Conservation (phyloP, 2,329 filamentous ascomycete genomes). For the Thielaviopsis punctulata region DNA sequence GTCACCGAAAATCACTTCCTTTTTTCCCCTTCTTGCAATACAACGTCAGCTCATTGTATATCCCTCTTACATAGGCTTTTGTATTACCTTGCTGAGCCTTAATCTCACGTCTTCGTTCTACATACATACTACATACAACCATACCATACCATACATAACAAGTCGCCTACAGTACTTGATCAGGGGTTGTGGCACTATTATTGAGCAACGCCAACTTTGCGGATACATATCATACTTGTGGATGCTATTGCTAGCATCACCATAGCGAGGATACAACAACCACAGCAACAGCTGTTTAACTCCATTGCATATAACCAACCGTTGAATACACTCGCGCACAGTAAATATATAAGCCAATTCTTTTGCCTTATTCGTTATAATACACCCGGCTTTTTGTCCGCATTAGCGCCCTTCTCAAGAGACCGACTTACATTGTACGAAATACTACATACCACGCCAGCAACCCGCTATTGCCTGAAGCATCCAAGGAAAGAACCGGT, state of each 20-base stretch:
- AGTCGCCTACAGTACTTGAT: neutral
- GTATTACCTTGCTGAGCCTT: neutral
- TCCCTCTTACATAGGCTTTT: too few species aligned
- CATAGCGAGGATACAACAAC: neutral
- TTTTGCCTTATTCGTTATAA: neutral
- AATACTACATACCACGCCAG: neutral
- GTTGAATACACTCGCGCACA: neutral
- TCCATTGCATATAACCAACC: neutral
- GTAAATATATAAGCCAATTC: neutral
- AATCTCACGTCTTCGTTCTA: neutral
- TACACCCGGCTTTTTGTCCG: neutral
- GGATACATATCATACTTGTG: neutral
- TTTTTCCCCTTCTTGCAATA: neutral
- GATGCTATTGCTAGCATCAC: neutral
- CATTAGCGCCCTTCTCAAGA: neutral
- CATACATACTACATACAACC: too few species aligned
- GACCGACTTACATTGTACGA: too few species aligned
- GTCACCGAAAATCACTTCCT: neutral
- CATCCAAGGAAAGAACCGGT: neutral
- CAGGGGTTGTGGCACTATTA: neutral
- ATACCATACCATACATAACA: neutral
- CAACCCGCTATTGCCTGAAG: neutral
- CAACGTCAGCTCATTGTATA: neutral
- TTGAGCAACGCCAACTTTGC: neutral
- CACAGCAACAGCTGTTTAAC: neutral